phyloP scores from a whole-genome alignment of 768 basidiomycete genomes.

The Plicaturopsis crispa region DNA sequence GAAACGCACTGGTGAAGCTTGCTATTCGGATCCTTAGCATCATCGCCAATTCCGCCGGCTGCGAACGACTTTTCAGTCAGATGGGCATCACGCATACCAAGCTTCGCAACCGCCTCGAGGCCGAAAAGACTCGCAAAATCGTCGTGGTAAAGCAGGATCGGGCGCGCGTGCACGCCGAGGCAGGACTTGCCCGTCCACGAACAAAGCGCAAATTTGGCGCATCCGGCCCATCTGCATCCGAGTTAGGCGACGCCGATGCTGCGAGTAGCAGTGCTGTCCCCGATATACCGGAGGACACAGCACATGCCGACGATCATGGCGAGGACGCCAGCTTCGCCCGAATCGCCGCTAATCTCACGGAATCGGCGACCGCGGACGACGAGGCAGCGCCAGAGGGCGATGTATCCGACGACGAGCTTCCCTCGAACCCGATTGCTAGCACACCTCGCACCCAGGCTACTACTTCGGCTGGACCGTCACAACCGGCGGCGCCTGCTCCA shows the following conservation, averaged over 20 bases:
- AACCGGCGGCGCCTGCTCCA: too few species aligned
- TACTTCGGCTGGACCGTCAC: too few species aligned
- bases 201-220: background rate
- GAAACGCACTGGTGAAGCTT: slow-evolving; percentile 12
- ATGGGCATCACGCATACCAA: slow-evolving; percentile 21
- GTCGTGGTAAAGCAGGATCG: slow-evolving; percentile 8
- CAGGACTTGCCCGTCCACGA: slow-evolving; percentile 5
- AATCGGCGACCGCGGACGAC: too few species aligned
- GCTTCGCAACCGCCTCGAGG: slow-evolving; percentile 12
- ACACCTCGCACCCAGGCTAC: too few species aligned
- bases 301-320: too few species aligned
- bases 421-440: too few species aligned
- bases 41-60: slow-evolving; percentile 19
- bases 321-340: too few species aligned
- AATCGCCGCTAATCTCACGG: too few species aligned
- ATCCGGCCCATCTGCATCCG: background rate
- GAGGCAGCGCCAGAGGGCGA: too few species aligned
- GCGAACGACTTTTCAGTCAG: slow-evolving; percentile 19
- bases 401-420: too few species aligned
- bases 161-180: slow-evolving; percentile 2
- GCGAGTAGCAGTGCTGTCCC: too few species aligned
- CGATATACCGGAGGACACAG: too few species aligned
- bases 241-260: background rate
- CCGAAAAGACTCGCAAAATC: slow-evolving; percentile 13
- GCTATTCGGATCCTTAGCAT: slow-evolving; percentile 18